Percentiles rank a stretch among this genome's conserved stretches.
Conservation (phyloP, 176 grass and related monocot species). For the Guadua angustifolia region DNA sequence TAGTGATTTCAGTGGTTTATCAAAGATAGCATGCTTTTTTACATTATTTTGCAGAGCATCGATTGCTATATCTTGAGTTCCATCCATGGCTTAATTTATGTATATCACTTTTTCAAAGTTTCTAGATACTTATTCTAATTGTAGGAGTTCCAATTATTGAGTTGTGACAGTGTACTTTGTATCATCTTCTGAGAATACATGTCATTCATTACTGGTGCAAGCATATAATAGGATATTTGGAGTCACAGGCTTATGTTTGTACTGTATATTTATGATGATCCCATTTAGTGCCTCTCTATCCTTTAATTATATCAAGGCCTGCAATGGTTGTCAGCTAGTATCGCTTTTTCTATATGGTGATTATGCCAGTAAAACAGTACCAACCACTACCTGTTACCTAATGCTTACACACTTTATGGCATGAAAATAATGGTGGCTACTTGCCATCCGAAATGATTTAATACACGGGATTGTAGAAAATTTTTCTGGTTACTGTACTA, state of each 20-base stretch:
- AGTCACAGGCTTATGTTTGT: background rate
- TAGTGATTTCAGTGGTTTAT: background rate
- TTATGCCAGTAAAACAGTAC: constrained; percentile 1
- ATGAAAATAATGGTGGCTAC: background rate
- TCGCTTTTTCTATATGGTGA: background rate
- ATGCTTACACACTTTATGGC: background rate
- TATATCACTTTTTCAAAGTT: background rate
- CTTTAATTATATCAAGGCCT: background rate
- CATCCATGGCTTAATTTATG: background rate
- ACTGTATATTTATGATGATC: background rate
- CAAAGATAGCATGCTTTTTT: constrained; percentile 9
- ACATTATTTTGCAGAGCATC: constrained; percentile 2
- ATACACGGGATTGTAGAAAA: background rate
- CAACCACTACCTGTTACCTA: background rate
- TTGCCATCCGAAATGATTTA: background rate
- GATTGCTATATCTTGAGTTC: background rate
- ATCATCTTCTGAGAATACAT: background rate
- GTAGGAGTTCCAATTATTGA: background rate
- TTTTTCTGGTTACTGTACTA: background rate
- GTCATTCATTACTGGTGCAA: constrained; percentile 4
- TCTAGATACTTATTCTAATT: background rate
- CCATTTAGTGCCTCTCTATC: background rate
- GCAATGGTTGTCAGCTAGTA: background rate
- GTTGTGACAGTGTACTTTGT: background rate
- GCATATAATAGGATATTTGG: constrained; percentile 8